A percentile compares a stretch with the other conserved stretches of the same genome.
Conservation (phyloP, 176 grass and related monocot genomes). For the Poa annua region DNA sequence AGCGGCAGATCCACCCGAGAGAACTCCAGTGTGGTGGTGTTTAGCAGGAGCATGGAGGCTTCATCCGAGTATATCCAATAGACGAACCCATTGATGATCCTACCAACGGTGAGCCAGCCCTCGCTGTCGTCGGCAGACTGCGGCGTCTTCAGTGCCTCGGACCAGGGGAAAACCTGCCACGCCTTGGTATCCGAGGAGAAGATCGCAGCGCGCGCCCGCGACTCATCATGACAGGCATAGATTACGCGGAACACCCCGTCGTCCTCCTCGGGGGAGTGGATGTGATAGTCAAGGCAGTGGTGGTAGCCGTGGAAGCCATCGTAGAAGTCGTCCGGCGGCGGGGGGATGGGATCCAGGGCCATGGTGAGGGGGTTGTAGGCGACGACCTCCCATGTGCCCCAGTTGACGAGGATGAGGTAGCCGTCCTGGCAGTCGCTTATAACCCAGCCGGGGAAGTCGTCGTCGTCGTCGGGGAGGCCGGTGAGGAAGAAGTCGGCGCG, state of each 20-base stretch:
- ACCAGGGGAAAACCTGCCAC: not conserved
- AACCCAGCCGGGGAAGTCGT: conserved; percentile 6
- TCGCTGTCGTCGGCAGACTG: not conserved
- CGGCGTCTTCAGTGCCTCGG: not conserved
- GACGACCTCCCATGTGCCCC: not conserved
- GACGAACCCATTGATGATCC: not conserved
- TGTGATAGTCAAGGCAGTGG: not conserved
- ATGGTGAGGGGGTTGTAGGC: conserved; percentile 4
- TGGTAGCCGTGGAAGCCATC: not conserved
- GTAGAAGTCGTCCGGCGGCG: not conserved
- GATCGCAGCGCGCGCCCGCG: not conserved
- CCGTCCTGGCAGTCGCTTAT: not conserved
- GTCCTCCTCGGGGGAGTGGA: not conserved
- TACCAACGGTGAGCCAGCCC: not conserved
- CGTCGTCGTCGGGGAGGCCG: conserved; percentile 10
- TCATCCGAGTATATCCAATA: conserved; percentile 3
- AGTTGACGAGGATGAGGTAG: not conserved
- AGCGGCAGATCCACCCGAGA: not conserved
- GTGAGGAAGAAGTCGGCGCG: conserved; percentile 11
- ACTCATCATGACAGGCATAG: not conserved
- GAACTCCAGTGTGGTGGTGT: not conserved
- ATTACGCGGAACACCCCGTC: conserved; percentile 6
- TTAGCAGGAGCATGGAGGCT: conserved; percentile 8
- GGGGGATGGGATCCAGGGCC: conserved; percentile 1
- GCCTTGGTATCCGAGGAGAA: not conserved